Evolutionary conservation across 805 yeast species (phyloP).

Genomic region (Diddensiella santjacobensis): DNA sequence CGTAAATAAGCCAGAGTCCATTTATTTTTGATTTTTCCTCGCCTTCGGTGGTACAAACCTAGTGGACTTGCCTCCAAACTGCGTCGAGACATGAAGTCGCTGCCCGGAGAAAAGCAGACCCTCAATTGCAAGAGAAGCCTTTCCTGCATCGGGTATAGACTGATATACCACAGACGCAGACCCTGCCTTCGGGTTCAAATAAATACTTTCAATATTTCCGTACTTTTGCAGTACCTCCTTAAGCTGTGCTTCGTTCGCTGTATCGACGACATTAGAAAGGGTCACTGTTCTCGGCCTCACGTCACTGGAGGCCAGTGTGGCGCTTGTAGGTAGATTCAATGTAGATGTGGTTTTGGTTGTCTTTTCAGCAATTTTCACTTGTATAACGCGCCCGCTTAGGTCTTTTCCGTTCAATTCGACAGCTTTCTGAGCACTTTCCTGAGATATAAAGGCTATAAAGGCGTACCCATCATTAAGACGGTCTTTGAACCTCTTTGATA

Average conservation of each 20-base stretch:
- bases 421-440: constrained; percentile 47
- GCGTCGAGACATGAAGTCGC: neutral
- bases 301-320: neutral
- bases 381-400: constrained; percentile 49
- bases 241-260: constrained; percentile 14
- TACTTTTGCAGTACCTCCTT: constrained; percentile 11
- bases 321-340: neutral
- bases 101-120: constrained; percentile 7
- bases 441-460: constrained; percentile 48
- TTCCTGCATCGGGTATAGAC: constrained; percentile 17
- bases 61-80: neutral
- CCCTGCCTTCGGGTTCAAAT: constrained; percentile 10
- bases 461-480: constrained; percentile 60
- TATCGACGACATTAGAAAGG: constrained; percentile 19
- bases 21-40: neutral
- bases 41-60: constrained; percentile 12
- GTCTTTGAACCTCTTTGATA: constrained; percentile 33
- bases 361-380: constrained; percentile 3
- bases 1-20: too few species aligned
- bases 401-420: constrained; percentile 40
- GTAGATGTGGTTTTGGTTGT: neutral
- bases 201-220: constrained; percentile 13
- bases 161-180: constrained; percentile 18
- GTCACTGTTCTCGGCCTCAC: constrained; percentile 9
- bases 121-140: constrained; percentile 19